Evolutionary conservation across 73 alveolate genomes (phyloP).

Genomic region (Tetrahymena malaccensis): DNA sequence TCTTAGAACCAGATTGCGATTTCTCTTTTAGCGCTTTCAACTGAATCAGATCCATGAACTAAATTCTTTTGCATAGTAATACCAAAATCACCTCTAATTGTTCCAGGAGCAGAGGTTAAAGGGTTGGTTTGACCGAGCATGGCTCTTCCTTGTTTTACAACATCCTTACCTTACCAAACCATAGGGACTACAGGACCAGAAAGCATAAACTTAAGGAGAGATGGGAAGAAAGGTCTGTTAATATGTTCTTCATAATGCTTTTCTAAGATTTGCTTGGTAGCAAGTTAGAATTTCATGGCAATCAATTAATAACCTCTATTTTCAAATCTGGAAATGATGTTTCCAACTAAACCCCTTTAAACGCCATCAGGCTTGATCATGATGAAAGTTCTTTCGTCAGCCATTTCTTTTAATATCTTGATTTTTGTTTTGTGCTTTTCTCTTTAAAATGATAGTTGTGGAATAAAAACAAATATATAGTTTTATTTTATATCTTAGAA

Average conservation of each 20-base stretch:
- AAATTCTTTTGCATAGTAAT: conserved; percentile 49
- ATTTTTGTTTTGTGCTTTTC: neutral
- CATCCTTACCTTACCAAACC: conserved; percentile 90
- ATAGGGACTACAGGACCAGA: conserved; percentile 94
- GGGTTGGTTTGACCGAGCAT: conserved; percentile 70
- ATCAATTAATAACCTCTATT: conserved; percentile 72
- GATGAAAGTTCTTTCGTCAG: conserved; percentile 60
- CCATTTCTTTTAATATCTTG: neutral
- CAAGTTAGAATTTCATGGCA: conserved; percentile 69
- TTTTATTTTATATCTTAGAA: neutral
- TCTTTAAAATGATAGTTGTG: neutral
- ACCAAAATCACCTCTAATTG: conserved; percentile 62
- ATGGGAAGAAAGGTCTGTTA: conserved; percentile 83
- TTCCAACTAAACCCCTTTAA: conserved; percentile 76
- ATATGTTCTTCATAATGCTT: conserved; percentile 83
- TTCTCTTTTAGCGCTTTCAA: conserved; percentile 65
- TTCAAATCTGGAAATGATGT: conserved; percentile 66
- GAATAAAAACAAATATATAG: neutral
- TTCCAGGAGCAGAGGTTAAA: conserved; percentile 59
- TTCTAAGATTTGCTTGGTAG: conserved; percentile 68
- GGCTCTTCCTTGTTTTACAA: conserved; percentile 42
- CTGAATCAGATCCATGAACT: conserved; percentile 66
- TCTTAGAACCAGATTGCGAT: conserved; percentile 56
- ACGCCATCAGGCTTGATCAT: conserved; percentile 90
- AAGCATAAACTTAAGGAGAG: conserved; percentile 70